phyloP scores from a whole-genome alignment of 2,329 filamentous ascomycete genomes.

The Ustulina deusta region DNA sequence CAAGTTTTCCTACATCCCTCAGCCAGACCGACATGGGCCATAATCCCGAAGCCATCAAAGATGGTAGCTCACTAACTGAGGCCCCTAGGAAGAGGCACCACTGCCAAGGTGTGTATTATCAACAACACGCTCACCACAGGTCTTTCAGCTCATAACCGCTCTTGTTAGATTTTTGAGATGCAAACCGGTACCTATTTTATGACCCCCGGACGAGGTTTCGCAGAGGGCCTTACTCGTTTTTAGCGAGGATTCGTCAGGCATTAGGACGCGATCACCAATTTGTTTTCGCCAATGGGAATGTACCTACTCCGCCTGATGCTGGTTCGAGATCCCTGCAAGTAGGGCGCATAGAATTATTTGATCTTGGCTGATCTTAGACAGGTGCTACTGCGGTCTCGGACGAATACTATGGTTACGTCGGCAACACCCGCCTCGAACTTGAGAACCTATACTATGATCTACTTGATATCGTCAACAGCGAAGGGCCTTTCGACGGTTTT shows the following conservation, averaged over 20 bases:
- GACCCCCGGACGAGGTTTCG: constrained; percentile 6
- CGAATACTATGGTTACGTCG: constrained; percentile 45
- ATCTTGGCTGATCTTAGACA: constrained; percentile 32
- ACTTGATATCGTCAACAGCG: constrained; percentile 42
- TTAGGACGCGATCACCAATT: constrained; percentile 46
- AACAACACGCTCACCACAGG: neutral
- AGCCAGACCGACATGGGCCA: neutral
- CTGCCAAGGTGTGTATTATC: constrained; percentile 40
- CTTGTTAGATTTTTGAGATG: constrained; percentile 47
- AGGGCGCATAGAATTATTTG: neutral
- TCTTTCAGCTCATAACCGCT: constrained; percentile 25
- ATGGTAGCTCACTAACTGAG: constrained; percentile 40
- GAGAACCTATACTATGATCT: constrained; percentile 44
- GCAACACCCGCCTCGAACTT: constrained; percentile 41
- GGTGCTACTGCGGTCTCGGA: constrained; percentile 43
- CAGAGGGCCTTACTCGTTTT: constrained; percentile 31
- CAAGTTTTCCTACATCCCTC: neutral
- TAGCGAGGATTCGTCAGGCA: constrained; percentile 46
- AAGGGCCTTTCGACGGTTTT: constrained; percentile 49
- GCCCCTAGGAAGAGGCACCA: constrained; percentile 43
- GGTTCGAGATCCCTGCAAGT: constrained; percentile 35
- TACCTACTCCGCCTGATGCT: constrained; percentile 42
- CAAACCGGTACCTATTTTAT: constrained; percentile 43
- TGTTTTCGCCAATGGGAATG: constrained; percentile 45
- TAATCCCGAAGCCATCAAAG: constrained; percentile 6